Base-by-base conservation (phyloP, 306 rosid species). In the Clitoria ternatea region DNA sequence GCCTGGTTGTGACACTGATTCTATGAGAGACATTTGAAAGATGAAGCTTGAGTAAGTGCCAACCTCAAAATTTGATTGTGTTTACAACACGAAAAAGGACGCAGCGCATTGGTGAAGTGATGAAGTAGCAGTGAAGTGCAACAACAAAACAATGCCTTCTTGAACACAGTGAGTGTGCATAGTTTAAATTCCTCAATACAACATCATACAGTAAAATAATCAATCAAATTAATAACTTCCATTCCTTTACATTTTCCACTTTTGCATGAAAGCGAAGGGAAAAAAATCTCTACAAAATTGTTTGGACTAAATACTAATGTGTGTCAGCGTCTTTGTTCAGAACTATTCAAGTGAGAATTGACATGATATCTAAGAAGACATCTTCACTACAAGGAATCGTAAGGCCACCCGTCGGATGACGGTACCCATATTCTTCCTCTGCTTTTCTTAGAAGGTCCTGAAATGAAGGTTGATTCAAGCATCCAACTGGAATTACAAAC, bases 391-490 rank as follows among this genome's bases (percentile, higher is more conserved):
- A 63, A 14, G 54, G 54, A 63, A 63, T 63, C 14, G 69, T 23
- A 4, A 63, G 69, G 32, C 69, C 54, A 42, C 69, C 69, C 69
- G 42, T 40, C 3, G 69, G 69, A 24, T 42, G 69, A 42, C 42
- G 53, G 26, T 63, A 63, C 0, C 53, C 54, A 15, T 22, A 63
- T 26, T 63, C 69, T n/a, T 63, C 69, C 14, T 42, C 59, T n/a
- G 42, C 40, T 43, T 27, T 45, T n/a, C 27, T 14, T 5, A 75
- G 24, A 37, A 80, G 57, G 4, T 80, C 60, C 53, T 75, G 80
- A 39, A 80, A 75, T 14, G 64, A 13, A 7, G 79, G 76, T 14
- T 74, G 54, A 14, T 68, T 79, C 72, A 79, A 60, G 40, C 22
- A 74, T 30, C 60, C 59, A 17, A 79, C 10, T 0, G 84, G 84